Base-by-base conservation (phyloP, 495 filamentous ascomycete species). In the Penicillium macrosclerotiorum region DNA sequence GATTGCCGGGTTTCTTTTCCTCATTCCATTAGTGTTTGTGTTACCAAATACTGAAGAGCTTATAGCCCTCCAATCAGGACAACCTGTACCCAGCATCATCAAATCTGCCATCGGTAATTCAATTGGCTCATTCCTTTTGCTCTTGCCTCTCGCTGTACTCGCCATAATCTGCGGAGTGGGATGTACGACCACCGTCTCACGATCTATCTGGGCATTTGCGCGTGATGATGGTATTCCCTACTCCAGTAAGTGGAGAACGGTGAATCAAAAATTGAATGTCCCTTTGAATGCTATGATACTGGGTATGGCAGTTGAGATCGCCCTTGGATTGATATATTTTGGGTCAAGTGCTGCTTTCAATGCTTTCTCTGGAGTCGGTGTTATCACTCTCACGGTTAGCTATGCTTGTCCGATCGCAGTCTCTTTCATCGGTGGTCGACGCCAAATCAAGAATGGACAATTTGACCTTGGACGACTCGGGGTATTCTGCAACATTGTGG, bases 141-240 rank as follows among this genome's bases (percentile, higher is more conserved):
- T 86, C 11, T 75, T 85, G 38, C 71, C 86, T 3, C 73, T 88
- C 30, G 69, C 85, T 3, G 75, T 83, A 11, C 81, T 88, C 54
- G 71, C 87, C 34, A 49, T 87, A 1, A 83, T 87, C 53, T 82
- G 81, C 5, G 74, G 72, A 1, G 81, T 74, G 4, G 77, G 73
- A 7, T 76, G 85, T 42, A 79, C 84, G 74, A 84, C 83, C 5
- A 83, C 84, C 5, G 76, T 74, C 27, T 80, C 71, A 26, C 76
- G 84, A 4, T 84, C 86, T 74, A 79, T 77, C 5, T 55, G 81
- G 52, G 83, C 84, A 2, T 89, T 89, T 53, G 79, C 78, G 29
- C 78, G 66, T 31, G 64, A 71, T 8, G 51, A 54, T 0, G 83
- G 81, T 25, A 84, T 85, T 35, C 82, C 80, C 0, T 75, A 80